A percentile compares a stretch with the other conserved stretches of the same genome.
phyloP scores from a whole-genome alignment of 495 filamentous ascomycete genomes.

The Xylaria venustula region DNA sequence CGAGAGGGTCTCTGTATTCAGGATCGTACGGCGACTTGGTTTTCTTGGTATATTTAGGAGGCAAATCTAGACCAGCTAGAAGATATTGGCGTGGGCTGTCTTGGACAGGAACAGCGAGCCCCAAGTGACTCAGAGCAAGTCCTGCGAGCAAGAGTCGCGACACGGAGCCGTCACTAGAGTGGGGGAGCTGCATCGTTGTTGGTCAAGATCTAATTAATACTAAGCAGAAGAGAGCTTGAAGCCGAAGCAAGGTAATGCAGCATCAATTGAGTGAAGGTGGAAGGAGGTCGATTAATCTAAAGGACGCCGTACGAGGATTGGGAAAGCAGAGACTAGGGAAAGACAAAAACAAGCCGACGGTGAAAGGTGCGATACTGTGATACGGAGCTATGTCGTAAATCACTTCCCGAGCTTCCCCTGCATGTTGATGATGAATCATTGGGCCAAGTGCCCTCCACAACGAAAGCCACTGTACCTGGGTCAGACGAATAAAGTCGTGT shows the following conservation, averaged over 20 bases:
- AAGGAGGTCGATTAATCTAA: neutral
- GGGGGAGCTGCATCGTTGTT: constrained; percentile 30
- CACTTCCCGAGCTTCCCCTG: neutral
- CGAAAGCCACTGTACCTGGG: neutral
- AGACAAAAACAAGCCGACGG: neutral
- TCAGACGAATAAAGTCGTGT: too few species aligned
- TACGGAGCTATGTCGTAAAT: constrained; percentile 9
- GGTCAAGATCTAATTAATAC: neutral
- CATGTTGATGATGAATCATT: neutral
- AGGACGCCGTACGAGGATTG: neutral
- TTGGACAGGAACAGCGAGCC: constrained; percentile 41
- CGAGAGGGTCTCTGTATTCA: constrained; percentile 41
- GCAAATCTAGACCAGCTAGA: constrained; percentile 43
- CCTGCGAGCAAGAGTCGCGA: constrained; percentile 30
- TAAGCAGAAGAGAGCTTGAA: neutral
- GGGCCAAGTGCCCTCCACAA: too few species aligned
- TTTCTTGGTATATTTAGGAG: constrained; percentile 37
- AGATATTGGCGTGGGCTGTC: constrained; percentile 53
- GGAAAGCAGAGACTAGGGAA: neutral
- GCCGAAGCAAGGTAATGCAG: too few species aligned
- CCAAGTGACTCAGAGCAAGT: constrained; percentile 30
- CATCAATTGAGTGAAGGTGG: neutral
- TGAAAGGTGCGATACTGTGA: neutral
- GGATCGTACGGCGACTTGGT: constrained; percentile 44
- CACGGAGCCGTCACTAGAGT: constrained; percentile 11